Conservation (phyloP, 2,329 filamentous ascomycete genomes). For the Scleromitrula shiraiana region DNA sequence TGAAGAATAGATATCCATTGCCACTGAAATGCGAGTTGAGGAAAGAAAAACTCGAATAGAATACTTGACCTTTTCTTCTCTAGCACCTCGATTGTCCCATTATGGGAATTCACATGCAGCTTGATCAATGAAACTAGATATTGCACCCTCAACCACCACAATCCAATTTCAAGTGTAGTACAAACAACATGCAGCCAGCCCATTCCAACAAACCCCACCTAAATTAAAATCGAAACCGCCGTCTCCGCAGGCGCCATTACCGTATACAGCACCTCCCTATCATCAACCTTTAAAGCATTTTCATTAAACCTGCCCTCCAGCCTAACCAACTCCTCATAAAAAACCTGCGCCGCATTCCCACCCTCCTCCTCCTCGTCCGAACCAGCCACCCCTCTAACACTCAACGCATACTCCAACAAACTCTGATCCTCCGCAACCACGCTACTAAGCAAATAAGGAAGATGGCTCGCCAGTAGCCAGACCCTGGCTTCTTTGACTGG, state of each 20-base stretch:
- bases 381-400: not conserved
- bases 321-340: conserved; percentile 6
- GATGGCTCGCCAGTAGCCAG: not conserved
- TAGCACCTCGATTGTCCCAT: too few species aligned
- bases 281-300: conserved; percentile 1
- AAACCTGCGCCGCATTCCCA: not conserved
- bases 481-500: not conserved
- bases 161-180: too few species aligned
- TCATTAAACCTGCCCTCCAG: not conserved
- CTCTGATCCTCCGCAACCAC: not conserved
- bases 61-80: too few species aligned
- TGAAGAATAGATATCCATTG: too few species aligned
- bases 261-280: not conserved
- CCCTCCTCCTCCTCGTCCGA: not conserved
- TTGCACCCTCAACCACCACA: too few species aligned
- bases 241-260: conserved; percentile 3
- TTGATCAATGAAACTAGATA: too few species aligned
- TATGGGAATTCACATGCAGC: too few species aligned
- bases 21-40: too few species aligned
- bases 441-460: not conserved
- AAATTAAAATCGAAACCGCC: conserved; percentile 7
- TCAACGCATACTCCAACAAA: conserved; percentile 1
- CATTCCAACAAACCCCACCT: not conserved
- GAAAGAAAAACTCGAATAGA: too few species aligned
- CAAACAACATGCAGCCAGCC: too few species aligned